phyloP scores from a whole-genome alignment of 2,329 filamentous ascomycete species.

The Metarhizium guizhouense region DNA sequence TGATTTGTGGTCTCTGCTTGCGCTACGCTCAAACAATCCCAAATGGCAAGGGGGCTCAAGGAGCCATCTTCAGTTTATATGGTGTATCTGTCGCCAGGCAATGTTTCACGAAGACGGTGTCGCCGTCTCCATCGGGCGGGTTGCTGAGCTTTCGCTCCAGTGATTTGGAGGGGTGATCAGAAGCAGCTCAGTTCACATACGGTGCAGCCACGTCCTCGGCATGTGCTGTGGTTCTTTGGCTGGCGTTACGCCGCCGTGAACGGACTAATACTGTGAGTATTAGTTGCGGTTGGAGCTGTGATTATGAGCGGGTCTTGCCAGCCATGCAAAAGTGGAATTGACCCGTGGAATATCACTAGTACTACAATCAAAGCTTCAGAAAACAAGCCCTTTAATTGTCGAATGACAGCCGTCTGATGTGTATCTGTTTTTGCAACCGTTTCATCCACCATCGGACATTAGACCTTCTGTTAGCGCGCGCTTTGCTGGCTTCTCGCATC shows the following conservation, averaged over 20 bases:
- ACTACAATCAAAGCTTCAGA: neutral
- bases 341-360: neutral
- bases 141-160: conserved; percentile 5
- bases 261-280: neutral
- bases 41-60: neutral
- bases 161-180: conserved; percentile 2
- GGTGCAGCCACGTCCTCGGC: conserved; percentile 1
- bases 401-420: neutral
- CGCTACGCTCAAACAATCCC: neutral
- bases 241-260: neutral
- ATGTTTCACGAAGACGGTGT: neutral
- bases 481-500: neutral
- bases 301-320: neutral
- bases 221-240: neutral
- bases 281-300: neutral
- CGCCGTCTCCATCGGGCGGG: conserved; percentile 5
- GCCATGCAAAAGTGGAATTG: neutral
- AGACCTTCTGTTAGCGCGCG: neutral
- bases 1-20: neutral
- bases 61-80: neutral
- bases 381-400: neutral
- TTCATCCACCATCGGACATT: neutral
- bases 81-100: neutral
- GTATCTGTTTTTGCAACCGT: neutral
- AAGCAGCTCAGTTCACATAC: conserved; percentile 5